Evolutionary conservation across 768 basidiomycete genomes (phyloP).

Genomic region (Suillus occidentalis): DNA sequence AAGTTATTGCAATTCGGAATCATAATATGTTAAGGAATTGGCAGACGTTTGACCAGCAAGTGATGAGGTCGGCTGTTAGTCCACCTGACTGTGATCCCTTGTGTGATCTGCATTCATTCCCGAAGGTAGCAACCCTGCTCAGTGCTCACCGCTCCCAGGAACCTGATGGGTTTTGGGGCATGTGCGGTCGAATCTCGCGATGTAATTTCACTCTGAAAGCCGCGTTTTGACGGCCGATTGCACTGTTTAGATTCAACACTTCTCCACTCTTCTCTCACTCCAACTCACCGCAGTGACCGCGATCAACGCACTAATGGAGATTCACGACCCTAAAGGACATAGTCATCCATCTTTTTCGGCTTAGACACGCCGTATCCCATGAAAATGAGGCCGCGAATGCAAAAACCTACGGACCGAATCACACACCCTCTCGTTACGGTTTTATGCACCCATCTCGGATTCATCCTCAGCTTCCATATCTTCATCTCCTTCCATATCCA

Average conservation of each 20-base stretch:
- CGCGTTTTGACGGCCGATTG: conserved; percentile 19
- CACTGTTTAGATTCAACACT: background rate
- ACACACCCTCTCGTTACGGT: conserved; percentile 19
- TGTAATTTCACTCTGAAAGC: conserved; percentile 5
- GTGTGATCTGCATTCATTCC: conserved; percentile 37
- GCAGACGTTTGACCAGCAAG: conserved; percentile 7
- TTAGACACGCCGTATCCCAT: conserved; percentile 27
- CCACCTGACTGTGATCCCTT: conserved; percentile 5
- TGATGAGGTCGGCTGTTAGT: conserved; percentile 2
- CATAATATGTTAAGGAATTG: conserved; percentile 10
- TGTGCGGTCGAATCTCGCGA: background rate
- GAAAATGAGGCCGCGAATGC: conserved; percentile 29
- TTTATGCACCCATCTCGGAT: conserved; percentile 24
- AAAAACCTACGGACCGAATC: conserved; percentile 23
- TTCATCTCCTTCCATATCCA: conserved; percentile 74
- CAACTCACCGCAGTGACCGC: conserved; percentile 48
- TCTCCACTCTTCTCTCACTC: conserved; percentile 31
- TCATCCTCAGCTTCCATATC: conserved; percentile 44
- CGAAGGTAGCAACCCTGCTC: conserved; percentile 20
- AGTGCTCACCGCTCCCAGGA: conserved; percentile 31
- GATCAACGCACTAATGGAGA: conserved; percentile 30
- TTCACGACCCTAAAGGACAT: conserved; percentile 40
- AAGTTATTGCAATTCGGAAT: conserved; percentile 13
- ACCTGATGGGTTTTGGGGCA: conserved; percentile 12
- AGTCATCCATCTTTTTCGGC: conserved; percentile 20